These are phyloP conservation scores for Aegilops bicornis DNA, from an alignment of 176 grass and related monocot species.

Conservation along the genomic window DNA sequence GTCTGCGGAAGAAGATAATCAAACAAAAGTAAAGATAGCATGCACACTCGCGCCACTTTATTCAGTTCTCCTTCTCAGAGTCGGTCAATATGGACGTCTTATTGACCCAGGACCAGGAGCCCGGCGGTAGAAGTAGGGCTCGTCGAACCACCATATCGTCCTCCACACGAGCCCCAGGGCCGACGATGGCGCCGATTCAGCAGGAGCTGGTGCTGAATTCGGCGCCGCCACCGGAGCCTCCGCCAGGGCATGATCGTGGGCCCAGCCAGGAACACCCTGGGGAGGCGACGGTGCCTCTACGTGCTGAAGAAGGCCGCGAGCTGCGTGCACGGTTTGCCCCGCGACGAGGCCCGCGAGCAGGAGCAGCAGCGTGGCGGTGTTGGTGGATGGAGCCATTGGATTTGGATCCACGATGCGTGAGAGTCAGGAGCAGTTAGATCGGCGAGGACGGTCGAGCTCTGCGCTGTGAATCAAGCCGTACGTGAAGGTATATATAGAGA, in stretches of 20 bases:
- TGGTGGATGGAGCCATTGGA: background rate
- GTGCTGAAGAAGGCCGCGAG: background rate
- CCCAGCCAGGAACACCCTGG: background rate
- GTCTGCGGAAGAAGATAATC: background rate
- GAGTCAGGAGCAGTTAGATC: background rate
- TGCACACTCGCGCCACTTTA: background rate
- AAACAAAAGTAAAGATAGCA: background rate
- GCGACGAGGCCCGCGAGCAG: background rate
- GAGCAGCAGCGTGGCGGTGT: background rate
- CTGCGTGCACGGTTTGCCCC: background rate
- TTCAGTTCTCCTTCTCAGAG: background rate
- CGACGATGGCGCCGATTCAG: background rate
- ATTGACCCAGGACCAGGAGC: background rate
- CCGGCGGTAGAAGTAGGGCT: background rate
- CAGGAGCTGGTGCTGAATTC: background rate
- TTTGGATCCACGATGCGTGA: background rate
- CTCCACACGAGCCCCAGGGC: background rate
- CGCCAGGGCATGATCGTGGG: background rate
- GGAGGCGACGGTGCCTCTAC: background rate
- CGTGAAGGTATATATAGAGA: background rate
- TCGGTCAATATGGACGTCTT: background rate
- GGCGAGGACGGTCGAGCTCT: background rate
- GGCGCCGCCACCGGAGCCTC: background rate
- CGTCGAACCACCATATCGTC: conserved; percentile 6
- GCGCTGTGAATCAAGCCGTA: background rate